A percentile compares a stretch with the other conserved stretches of the same genome.
Evolutionary conservation across 352 stramenopile species (phyloP).

Genomic region (Globisporangium echinulatum): DNA sequence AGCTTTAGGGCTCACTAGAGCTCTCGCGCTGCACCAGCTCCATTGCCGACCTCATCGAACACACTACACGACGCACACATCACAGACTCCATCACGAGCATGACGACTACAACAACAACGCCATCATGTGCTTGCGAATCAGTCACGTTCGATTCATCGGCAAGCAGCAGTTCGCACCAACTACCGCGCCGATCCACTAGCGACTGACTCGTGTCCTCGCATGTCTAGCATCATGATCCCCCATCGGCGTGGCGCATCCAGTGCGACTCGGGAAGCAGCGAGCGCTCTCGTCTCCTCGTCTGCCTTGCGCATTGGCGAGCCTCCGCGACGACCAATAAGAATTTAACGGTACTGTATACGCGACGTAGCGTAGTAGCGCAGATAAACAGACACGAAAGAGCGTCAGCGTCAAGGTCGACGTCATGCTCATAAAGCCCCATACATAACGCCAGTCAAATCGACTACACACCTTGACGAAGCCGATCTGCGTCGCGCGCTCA

Average conservation of each 20-base stretch:
- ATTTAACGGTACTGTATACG: constrained; percentile 58
- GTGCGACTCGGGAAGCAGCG: not conserved
- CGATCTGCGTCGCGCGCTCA: constrained; percentile 92
- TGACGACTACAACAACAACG: not conserved
- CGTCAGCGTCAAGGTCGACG: not conserved
- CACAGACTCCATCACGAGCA: too few relatives aligned
- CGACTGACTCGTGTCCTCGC: constrained; percentile 39
- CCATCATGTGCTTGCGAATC: constrained; percentile 28
- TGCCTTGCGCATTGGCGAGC: constrained; percentile 3
- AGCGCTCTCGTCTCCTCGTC: not conserved
- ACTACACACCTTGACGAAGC: constrained; percentile 89
- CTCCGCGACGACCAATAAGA: constrained; percentile 31
- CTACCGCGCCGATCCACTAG: not conserved
- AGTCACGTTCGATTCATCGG: constrained; percentile 52
- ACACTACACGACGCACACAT: not conserved
- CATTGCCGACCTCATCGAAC: too few relatives aligned
- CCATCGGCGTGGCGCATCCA: constrained; percentile 22
- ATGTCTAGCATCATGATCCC: constrained; percentile 39
- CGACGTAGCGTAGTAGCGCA: too few relatives aligned
- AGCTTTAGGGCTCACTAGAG: too few relatives aligned
- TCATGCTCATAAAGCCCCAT: too few relatives aligned
- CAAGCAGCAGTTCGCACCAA: not conserved
- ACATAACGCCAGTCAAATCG: not conserved
- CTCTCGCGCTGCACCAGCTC: too few relatives aligned
- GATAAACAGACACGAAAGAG: too few relatives aligned